Conservation (phyloP, 371 early-diverging fungal genomes). For the Mucor circinelloides region DNA sequence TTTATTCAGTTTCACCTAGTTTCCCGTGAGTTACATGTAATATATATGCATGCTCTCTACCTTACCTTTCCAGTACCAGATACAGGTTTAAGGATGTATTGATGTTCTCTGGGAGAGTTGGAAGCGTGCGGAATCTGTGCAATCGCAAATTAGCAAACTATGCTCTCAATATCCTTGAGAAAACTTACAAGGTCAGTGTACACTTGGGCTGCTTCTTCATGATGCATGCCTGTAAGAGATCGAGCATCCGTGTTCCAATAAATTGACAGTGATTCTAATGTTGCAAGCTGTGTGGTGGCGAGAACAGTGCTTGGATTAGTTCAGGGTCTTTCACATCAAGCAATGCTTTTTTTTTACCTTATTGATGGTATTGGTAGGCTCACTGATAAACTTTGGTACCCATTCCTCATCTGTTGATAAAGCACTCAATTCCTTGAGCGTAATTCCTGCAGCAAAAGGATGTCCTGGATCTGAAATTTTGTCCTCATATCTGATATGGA, state of each 20-base stretch:
- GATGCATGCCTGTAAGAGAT: conserved; percentile 50
- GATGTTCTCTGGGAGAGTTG: conserved; percentile 36
- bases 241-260: conserved; percentile 79
- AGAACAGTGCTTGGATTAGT: too few species aligned
- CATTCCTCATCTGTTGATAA: conserved; percentile 81
- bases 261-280: conserved; percentile 69
- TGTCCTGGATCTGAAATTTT: conserved; percentile 61
- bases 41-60: too few species aligned
- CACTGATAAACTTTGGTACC: conserved; percentile 70
- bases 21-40: not conserved
- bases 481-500: conserved; percentile 89
- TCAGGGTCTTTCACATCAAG: not conserved
- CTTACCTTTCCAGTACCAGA: conserved; percentile 79
- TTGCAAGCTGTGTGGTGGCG: conserved; percentile 54
- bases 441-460: conserved; percentile 79
- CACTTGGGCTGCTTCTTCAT: conserved; percentile 34
- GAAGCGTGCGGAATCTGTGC: conserved; percentile 40
- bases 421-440: conserved; percentile 78
- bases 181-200: conserved; percentile 33
- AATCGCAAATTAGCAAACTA: not conserved
- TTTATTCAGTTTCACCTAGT: conserved; percentile 57
- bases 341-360: conserved; percentile 43
- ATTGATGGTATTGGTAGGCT: conserved; percentile 66
- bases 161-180: not conserved
- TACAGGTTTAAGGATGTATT: conserved; percentile 81